Base-by-base conservation (phyloP, 179 eudicot genomes). In the Patellifolia procumbens region DNA sequence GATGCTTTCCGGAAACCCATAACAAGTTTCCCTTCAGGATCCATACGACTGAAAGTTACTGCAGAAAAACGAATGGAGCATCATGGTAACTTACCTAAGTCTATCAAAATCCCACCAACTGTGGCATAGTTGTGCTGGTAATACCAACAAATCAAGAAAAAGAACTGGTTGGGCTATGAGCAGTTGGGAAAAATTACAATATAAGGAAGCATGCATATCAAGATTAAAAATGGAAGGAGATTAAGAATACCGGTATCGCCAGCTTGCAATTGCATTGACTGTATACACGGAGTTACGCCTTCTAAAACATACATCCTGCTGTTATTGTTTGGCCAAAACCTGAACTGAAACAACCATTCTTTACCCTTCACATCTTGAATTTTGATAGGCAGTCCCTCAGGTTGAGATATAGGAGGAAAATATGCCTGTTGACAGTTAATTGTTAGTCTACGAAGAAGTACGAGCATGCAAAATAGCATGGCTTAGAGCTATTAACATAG, bases 291-390 rank as follows among this genome's bases (percentile, higher is more conserved):
- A 53, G 98, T 93, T 74, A 96, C 99, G 69, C 99, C 99, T 89
- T 96, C 99, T 80, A 96, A 81, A 76, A 96, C 99, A 73, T 96
- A 96, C 99, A 96, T 96, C 77, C 99, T 87, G 87, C 99, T 96
- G 83, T 93, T 96, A 81, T 96, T 96, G 75, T 96, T 96, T 26
- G 99, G 99, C 99, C 99, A 96, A 87, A 93, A 96, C 70, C 99
- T 87, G 86, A 93, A 96, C 88, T 96, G 99, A 76, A 96, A 96
- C 52, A 88, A 81, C 99, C 99, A 96, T 75, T 96, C 98, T 84
- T 88, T 96, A 46, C 99, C 99, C 89, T 96, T 91, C 43, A 91
- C 88, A 75, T 96, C 99, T 83, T 93, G 97, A 83, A 96, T 93
- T 81, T 88, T 88, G 74, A 96, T 80, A 78, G 99, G 99, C 80